phyloP scores from a whole-genome alignment of 1,284 basidiomycete species.

The Sporisorium exsertum region DNA sequence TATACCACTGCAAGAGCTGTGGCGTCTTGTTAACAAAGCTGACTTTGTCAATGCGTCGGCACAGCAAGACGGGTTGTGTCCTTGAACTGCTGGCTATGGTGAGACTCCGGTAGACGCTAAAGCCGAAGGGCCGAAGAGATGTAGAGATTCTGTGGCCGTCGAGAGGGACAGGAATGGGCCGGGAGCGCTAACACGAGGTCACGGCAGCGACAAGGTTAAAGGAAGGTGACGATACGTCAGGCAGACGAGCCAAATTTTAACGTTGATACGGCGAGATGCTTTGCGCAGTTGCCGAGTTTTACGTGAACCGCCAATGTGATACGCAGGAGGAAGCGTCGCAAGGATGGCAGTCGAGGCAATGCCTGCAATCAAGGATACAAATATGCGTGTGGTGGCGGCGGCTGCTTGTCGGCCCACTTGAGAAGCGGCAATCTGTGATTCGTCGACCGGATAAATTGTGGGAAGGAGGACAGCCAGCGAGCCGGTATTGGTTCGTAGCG shows the following conservation, averaged over 20 bases:
- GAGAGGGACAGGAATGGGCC: too few relatives aligned
- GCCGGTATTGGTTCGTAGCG: not conserved
- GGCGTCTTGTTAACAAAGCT: not conserved
- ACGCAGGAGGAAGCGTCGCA: not conserved
- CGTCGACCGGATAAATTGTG: not conserved
- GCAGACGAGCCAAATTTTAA: not conserved
- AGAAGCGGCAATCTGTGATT: not conserved
- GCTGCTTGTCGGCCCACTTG: not conserved
- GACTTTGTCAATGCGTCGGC: too few relatives aligned
- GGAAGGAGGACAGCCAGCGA: not conserved
- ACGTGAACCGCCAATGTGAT: not conserved
- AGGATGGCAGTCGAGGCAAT: not conserved
- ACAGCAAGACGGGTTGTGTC: too few relatives aligned
- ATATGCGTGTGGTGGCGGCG: too few relatives aligned
- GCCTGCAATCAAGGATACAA: not conserved
- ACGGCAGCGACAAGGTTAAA: conserved; percentile 1
- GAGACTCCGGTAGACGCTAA: conserved; percentile 3
- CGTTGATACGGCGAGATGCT: not conserved
- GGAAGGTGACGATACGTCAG: not conserved
- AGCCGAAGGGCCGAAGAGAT: conserved; percentile 1
- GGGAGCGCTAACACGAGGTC: not conserved
- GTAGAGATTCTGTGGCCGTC: too few relatives aligned
- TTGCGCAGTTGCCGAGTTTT: conserved; percentile 1
- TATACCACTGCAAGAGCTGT: not conserved
- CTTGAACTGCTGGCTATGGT: not conserved